Evolutionary conservation across 108 stramenopile genomes (phyloP).

Genomic region (Cylindrotheca closterium): DNA sequence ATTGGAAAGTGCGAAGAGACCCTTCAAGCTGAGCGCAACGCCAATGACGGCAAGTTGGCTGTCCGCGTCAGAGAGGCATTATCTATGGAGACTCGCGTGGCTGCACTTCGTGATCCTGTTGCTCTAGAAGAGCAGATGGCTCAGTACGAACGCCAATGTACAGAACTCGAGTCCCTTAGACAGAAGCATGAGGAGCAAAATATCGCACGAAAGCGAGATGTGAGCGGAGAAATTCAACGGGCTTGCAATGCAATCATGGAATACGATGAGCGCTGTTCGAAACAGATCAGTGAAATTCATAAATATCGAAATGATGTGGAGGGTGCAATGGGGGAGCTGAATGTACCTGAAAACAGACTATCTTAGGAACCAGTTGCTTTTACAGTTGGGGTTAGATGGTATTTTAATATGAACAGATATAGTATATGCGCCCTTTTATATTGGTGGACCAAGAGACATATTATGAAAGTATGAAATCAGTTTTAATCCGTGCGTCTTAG

Average conservation of each 20-base stretch:
- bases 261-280: slow-evolving; percentile 31
- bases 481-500: too few relatives aligned
- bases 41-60: slow-evolving; percentile 57
- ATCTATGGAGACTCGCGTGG: slow-evolving; percentile 59
- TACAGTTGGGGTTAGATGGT: too few relatives aligned
- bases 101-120: slow-evolving; percentile 72
- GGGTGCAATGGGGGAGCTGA: not conserved
- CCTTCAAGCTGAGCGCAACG: slow-evolving; percentile 38
- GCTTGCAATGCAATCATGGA: slow-evolving; percentile 55
- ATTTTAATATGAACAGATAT: too few relatives aligned
- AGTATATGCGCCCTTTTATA: too few relatives aligned
- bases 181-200: slow-evolving; percentile 52
- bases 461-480: too few relatives aligned
- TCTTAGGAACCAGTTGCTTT: too few relatives aligned
- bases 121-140: slow-evolving; percentile 71
- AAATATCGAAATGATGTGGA: not conserved
- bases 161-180: slow-evolving; percentile 53
- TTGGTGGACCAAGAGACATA: too few relatives aligned
- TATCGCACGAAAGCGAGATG: slow-evolving; percentile 42
- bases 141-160: slow-evolving; percentile 47
- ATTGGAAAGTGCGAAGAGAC: slow-evolving; percentile 45
- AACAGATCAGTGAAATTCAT: slow-evolving; percentile 14
- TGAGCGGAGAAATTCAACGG: slow-evolving; percentile 60
- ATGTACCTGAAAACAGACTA: not conserved
- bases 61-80: slow-evolving; percentile 64